A percentile compares a stretch with the other conserved stretches of the same genome.
phyloP scores from a whole-genome alignment of 768 basidiomycete genomes.

The Phylloporus sp. region DNA sequence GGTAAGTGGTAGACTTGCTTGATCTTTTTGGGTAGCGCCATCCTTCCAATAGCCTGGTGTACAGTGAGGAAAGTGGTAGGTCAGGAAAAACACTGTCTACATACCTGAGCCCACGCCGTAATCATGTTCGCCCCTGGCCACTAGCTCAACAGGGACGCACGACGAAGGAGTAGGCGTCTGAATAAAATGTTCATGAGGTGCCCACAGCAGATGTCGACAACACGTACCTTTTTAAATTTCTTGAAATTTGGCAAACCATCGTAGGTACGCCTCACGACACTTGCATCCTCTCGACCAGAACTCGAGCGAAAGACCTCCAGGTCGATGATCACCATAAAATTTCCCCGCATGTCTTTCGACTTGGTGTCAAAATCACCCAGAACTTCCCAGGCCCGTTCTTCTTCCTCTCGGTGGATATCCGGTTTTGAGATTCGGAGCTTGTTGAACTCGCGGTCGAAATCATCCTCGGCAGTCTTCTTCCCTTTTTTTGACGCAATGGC shows the following conservation, averaged over 20 bases:
- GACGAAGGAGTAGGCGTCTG: conserved; percentile 29
- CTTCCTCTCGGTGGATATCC: conserved; percentile 44
- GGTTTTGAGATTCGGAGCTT: conserved; percentile 69
- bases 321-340: conserved; percentile 77
- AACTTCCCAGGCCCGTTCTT: conserved; percentile 53
- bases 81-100: conserved; percentile 4
- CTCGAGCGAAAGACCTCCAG: conserved; percentile 48
- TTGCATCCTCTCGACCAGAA: conserved; percentile 12
- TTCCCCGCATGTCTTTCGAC: conserved; percentile 58
- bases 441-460: conserved; percentile 78
- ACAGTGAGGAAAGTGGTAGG: not conserved
- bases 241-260: conserved; percentile 65
- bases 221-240: conserved; percentile 69
- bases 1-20: conserved; percentile 16
- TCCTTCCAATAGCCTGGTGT: conserved; percentile 57
- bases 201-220: conserved; percentile 8
- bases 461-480: conserved; percentile 56
- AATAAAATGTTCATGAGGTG: not conserved
- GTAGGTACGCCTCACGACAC: conserved; percentile 34
- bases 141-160: conserved; percentile 46
- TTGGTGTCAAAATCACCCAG: conserved; percentile 61
- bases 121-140: conserved; percentile 49
- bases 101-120: conserved; percentile 52
- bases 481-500: conserved; percentile 71
- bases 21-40: conserved; percentile 18